A percentile compares a stretch with the other conserved stretches of the same genome.
Evolutionary conservation across 306 rosid species (phyloP).

Genomic region (Gillenia trifoliata): DNA sequence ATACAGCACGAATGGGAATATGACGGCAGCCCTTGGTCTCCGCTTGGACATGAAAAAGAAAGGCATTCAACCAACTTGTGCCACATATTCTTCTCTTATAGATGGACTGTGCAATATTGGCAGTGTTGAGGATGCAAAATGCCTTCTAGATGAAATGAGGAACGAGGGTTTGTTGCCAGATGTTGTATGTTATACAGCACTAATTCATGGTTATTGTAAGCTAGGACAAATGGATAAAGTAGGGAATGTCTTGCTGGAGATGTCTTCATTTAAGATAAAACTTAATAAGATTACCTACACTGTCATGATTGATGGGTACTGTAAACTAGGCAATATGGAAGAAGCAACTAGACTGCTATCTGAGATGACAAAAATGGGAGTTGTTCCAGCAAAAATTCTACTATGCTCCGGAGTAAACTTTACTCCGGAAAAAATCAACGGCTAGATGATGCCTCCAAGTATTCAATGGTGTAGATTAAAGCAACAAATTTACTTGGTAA

Average conservation of each 20-base stretch:
- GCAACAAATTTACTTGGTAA: too few species aligned
- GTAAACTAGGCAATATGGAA: slow-evolving; percentile 59
- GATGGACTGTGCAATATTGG: slow-evolving; percentile 63
- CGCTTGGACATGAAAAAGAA: slow-evolving; percentile 49
- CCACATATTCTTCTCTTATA: slow-evolving; percentile 69
- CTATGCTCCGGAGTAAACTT: too few species aligned
- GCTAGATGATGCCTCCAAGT: too few species aligned
- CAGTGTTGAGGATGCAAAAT: slow-evolving; percentile 48
- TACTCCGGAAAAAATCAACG: too few species aligned
- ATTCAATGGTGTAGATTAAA: too few species aligned
- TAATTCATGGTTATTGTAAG: slow-evolving; percentile 66
- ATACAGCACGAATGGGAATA: slow-evolving; percentile 40
- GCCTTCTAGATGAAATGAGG: slow-evolving; percentile 8
- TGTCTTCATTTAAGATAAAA: neutral
- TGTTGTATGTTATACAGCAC: slow-evolving; percentile 37
- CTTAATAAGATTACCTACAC: neutral
- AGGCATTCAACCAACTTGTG: slow-evolving; percentile 44
- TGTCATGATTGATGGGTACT: slow-evolving; percentile 53
- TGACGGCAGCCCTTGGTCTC: slow-evolving; percentile 50
- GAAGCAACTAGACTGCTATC: slow-evolving; percentile 36
- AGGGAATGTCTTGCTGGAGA: neutral
- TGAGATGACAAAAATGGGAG: neutral
- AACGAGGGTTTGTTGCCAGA: neutral
- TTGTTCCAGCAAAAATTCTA: too few species aligned
- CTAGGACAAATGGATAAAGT: slow-evolving; percentile 18